Base-by-base conservation (phyloP, 352 stramenopile species). In the Blastocystis sp. region DNA sequence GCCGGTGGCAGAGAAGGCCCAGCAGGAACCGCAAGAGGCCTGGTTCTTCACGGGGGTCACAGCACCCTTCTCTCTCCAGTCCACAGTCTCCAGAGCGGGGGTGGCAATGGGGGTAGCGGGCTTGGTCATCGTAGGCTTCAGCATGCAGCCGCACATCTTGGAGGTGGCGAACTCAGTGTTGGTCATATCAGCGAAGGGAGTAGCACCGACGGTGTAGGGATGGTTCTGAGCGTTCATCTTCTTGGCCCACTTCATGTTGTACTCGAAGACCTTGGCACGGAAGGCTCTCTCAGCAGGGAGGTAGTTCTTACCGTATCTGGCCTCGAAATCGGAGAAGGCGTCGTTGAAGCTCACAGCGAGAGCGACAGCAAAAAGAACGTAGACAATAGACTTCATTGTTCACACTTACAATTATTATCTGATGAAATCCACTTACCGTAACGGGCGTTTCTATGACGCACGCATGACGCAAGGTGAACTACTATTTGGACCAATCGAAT, bases 31-130 rank as follows among this genome's bases (percentile, higher is more conserved):
- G 76, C 94, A 97, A 28, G 92, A 93, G 34, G 93, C 93, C 80
- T 97, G 94, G 86, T 96, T 95, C 90, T 96, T 96, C 59, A 97
- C 92, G 4, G 94, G 91, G 41, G 93, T 96, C 7, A 88, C 65
- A 62, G 53, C 88, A 1, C 62, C 66, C 9, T 60, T 7, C 14
- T 59, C 2, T 28, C 53, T 48, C 64, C 64, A 89, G 65, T 90
- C 69, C 1, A 89, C 61, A 7, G 66, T 7, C 4, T 52, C 59
- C 7, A 34, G 21, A 5, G 7, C 59, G 59, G 7, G 9, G 23
- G 59, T 9, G 59, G 23, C 17, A 34, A 7, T 7, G 19, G 59
- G 10, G 21, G 23, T 19, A 23, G 59, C 9, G 7, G 4, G 59
- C 5, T 19, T 65, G 17, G 59, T 65, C 10, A 65, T 23, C 4